Percentiles rank a stretch among this genome's conserved stretches.
Conservation (phyloP, 331 rosid genomes). For the Erythrophleum ivorense region DNA sequence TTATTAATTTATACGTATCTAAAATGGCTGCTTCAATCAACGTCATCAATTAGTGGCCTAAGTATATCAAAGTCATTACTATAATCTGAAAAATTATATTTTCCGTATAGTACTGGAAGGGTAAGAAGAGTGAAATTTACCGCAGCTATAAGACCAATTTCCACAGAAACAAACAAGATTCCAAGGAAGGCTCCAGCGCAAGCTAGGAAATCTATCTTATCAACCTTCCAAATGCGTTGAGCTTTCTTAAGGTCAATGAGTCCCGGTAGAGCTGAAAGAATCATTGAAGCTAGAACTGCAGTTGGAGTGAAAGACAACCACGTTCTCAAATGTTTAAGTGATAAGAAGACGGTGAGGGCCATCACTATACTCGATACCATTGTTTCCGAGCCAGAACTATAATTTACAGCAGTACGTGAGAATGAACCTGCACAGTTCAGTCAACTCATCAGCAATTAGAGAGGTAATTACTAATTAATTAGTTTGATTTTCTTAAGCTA, state of each 20-base stretch:
- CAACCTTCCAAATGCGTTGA: constrained; percentile 71
- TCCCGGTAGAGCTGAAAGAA: constrained; percentile 72
- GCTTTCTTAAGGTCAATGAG: constrained; percentile 62
- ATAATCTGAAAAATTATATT: too few species aligned
- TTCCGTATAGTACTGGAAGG: too few species aligned
- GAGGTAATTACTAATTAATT: too few species aligned
- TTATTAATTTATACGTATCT: too few species aligned
- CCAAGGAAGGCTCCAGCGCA: constrained; percentile 69
- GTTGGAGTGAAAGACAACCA: constrained; percentile 45
- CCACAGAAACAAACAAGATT: constrained; percentile 58
- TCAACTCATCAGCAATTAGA: background rate
- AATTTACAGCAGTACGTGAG: constrained; percentile 49
- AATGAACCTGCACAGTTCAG: constrained; percentile 42
- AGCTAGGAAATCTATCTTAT: constrained; percentile 72
- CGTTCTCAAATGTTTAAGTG: constrained; percentile 36
- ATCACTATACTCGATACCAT: constrained; percentile 52
- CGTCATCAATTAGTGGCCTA: too few species aligned
- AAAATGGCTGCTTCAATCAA: too few species aligned
- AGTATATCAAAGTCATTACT: too few species aligned
- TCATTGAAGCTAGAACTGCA: constrained; percentile 73
- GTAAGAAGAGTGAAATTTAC: constrained; percentile 40
- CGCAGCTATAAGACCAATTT: constrained; percentile 69
- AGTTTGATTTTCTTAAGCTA: too few species aligned
- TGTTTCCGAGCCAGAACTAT: constrained; percentile 48
- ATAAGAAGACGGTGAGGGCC: constrained; percentile 43